A percentile compares a stretch with the other conserved stretches of the same genome.
Conservation (phyloP, 129 eudicot genomes). For the Apium graveolens region DNA sequence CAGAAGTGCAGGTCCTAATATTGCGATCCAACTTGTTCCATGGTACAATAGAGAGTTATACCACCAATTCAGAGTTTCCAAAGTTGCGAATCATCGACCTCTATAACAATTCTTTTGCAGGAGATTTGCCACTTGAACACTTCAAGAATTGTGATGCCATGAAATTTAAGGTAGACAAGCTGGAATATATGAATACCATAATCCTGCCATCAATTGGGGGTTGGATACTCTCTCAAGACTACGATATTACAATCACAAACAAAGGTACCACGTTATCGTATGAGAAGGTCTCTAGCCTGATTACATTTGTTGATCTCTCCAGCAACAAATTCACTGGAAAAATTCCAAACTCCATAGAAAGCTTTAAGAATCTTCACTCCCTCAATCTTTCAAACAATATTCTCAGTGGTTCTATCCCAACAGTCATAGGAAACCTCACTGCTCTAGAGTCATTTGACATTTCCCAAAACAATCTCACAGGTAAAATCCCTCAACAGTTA, state of each 20-base stretch:
- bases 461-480: conserved; percentile 18
- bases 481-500: conserved; percentile 25
- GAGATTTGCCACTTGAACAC: conserved; percentile 14
- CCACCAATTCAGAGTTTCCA: not conserved
- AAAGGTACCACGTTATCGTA: conserved; percentile 12
- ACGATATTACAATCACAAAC: not conserved
- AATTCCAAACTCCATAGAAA: conserved; percentile 14
- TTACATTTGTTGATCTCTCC: conserved; percentile 17
- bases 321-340: conserved; percentile 15
- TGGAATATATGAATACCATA: not conserved
- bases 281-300: not conserved
- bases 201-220: not conserved
- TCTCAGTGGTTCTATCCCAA: conserved; percentile 23
- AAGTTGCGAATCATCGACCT: conserved; percentile 25
- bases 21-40: conserved; percentile 20
- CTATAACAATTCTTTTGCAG: conserved; percentile 13
- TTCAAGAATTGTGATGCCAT: conserved; percentile 11
- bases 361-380: not conserved
- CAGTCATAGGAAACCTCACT: conserved; percentile 11
- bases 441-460: conserved; percentile 24
- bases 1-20: conserved; percentile 11
- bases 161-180: not conserved
- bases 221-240: not conserved
- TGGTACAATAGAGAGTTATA: conserved; percentile 1
- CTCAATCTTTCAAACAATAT: conserved; percentile 30